Evolutionary conservation across 306 rosid genomes (phyloP).

Genomic region (Argentina anserina): DNA sequence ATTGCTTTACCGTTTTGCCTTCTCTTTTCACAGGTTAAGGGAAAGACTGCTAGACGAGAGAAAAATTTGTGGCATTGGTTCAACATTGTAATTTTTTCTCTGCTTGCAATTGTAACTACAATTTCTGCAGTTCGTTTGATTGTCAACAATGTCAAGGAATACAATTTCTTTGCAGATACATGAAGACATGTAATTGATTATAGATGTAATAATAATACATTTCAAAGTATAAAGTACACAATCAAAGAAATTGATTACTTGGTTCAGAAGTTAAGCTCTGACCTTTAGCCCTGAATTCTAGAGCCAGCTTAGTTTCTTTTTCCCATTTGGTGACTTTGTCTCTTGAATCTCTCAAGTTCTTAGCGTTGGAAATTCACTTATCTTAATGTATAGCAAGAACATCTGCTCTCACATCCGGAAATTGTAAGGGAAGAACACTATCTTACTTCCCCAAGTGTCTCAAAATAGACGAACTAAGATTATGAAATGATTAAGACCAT

Average conservation of each 20-base stretch:
- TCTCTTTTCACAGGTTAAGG: constrained; percentile 40
- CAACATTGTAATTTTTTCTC: constrained; percentile 34
- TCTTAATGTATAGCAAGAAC: too few species aligned
- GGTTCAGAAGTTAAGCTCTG: not conserved
- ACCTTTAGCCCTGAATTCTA: not conserved
- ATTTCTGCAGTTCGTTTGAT: constrained; percentile 46
- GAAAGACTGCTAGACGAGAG: constrained; percentile 38
- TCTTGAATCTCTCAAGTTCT: not conserved
- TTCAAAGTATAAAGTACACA: not conserved
- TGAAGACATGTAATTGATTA: constrained; percentile 18
- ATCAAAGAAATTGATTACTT: not conserved
- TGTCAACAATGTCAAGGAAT: constrained; percentile 30
- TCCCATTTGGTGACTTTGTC: not conserved
- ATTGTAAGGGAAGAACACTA: not conserved
- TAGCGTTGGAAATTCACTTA: not conserved
- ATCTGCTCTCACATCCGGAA: too few species aligned
- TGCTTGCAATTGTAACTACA: constrained; percentile 42
- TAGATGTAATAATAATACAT: not conserved
- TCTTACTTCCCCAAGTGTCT: not conserved
- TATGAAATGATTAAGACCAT: not conserved
- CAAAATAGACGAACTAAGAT: not conserved
- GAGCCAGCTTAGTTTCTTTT: not conserved
- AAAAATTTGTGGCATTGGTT: constrained; percentile 56
- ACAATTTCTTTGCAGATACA: constrained; percentile 46
- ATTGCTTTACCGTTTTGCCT: not conserved